Base-by-base conservation (phyloP, 768 basidiomycete genomes). In the Boletus sensibilis region DNA sequence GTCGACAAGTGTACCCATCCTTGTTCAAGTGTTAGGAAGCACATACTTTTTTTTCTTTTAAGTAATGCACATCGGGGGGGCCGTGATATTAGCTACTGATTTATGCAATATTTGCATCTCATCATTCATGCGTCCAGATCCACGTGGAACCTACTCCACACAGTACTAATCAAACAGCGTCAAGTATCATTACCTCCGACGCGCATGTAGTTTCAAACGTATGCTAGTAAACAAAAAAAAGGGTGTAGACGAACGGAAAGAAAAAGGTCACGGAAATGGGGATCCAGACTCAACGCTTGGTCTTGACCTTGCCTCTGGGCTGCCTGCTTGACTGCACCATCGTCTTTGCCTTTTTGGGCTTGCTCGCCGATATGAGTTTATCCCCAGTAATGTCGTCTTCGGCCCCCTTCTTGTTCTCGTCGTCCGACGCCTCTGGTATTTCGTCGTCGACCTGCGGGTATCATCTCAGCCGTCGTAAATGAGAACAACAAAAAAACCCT, bases 291-390 rank as follows among this genome's bases (percentile, higher is more conserved):
- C 61, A 63, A 27, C 57, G 51, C 27, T 68, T 66, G 10, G 57
- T 29, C 40, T 62, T 67, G 23, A 34, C 59, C 33, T 62, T 68
- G 50, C 62, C 65, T 18, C 55, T 48, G 0, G 59, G 50, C 45
- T 61, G 59, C 53, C 68, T 66, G 29, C 52, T 59, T 48, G 62
- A 58, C 44, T 20, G 33, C 27, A 13, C 18, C 34, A 3, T 9
- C 33, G 49, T 27, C 43, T 48, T 58, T 5, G 39, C 34, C 50
- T 47, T 64, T 52, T 76, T 78, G 3, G 68, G 52, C 64, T 82
- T 83, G 21, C 81, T 71, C 44, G 78, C 75, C 65, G 84, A 84
- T 62, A 87, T 84, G 23, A 87, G 74, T 53, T 82, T 83, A 64
- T 88, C 84, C 50, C 78, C 78, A 23, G 71, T 73, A 27, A 85